Percentiles rank a stretch among this genome's conserved stretches.
Conservation (phyloP, 2,329 filamentous ascomycete genomes). For the Penicillium crustosum region DNA sequence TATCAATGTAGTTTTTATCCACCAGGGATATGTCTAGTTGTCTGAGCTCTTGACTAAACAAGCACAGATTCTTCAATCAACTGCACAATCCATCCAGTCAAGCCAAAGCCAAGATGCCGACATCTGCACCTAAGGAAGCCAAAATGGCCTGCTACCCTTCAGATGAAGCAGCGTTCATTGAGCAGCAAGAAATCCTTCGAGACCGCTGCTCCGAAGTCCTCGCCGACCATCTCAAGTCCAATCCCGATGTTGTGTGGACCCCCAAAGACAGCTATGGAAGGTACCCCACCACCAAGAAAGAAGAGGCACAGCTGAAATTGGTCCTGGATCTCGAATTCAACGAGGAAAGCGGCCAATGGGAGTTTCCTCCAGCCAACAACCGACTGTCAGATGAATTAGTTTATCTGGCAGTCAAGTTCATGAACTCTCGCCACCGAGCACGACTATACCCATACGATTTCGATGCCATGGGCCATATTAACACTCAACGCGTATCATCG, state of each 20-base stretch:
- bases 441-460: slow-evolving; percentile 21
- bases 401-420: slow-evolving; percentile 17
- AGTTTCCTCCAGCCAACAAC: slow-evolving; percentile 14
- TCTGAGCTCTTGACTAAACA: background rate
- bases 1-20: background rate
- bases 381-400: slow-evolving; percentile 22
- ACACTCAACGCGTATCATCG: slow-evolving; percentile 15
- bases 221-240: background rate
- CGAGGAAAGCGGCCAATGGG: background rate
- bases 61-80: background rate
- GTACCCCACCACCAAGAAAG: background rate
- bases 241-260: background rate
- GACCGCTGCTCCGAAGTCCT: background rate
- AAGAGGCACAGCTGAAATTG: slow-evolving; percentile 11
- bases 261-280: background rate
- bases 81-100: background rate
- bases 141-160: background rate
- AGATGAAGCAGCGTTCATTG: background rate
- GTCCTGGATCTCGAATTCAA: background rate
- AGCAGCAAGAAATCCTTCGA: background rate
- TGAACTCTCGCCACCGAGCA: background rate
- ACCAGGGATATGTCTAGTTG: background rate
- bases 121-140: background rate
- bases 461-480: slow-evolving; percentile 12
- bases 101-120: background rate